Base-by-base conservation (phyloP, 2,329 filamentous ascomycete species). In the Stagonosporopsis chrysanthemi region DNA sequence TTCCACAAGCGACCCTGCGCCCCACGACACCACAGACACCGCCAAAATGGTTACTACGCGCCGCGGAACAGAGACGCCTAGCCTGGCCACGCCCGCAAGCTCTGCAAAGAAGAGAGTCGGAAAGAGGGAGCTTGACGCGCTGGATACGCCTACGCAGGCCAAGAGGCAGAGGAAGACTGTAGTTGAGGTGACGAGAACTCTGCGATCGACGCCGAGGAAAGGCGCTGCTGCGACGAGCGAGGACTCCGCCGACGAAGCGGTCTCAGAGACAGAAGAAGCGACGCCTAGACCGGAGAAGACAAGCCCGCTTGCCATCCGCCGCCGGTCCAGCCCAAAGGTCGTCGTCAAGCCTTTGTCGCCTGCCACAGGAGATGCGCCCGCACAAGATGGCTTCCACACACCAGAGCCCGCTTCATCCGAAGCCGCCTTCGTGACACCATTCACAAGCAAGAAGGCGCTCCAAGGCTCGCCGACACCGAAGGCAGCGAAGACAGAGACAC, bases 41-140 rank as follows among this genome's bases (percentile, higher is more conserved):
- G 53, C 60, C 46, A 61, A 61, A 36, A 76, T 76, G 74, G 74
- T 76, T 48, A 73, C 71, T 6, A 75, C 72, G 26, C 68, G 73
- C 54, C 65, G 70, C 57, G 74, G 71, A 12, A 69, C 68, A 36
- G 67, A 66, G 47, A 70, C 67, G 24, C 67, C 67, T 8, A 65
- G 67, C 35, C 57, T 58, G 35, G 61, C 60, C 9, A 73, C 71
- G 31, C 66, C 64, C 26, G 56, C 50, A 38, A 71, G 68, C 51
- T 68, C 72, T 31, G 55, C 55, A 26, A 68, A 59, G 43, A 70
- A 66, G 50, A 58, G 56, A 24, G 44, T 56, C 22, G 66, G 64
- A 36, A 75, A 75, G 61, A 52, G 74, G 43, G 66, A 68, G 44
- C 48, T 74, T 41, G 72, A 75, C 4, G 60, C 61, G 1, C 60